Conservation (phyloP, 495 filamentous ascomycete species). For the Trichoderma virens region DNA sequence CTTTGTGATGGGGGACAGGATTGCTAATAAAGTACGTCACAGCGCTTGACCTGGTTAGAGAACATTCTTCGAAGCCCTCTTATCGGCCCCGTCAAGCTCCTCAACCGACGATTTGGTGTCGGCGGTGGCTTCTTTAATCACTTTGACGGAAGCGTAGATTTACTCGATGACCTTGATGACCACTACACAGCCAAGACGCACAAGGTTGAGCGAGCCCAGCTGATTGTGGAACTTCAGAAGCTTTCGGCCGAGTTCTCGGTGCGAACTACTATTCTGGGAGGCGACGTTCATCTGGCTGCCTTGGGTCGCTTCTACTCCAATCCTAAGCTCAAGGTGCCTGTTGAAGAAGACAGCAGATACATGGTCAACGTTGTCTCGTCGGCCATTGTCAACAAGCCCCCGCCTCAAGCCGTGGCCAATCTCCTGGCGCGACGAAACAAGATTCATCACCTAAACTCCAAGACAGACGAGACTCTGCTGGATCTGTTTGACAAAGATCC, state of each 20-base stretch:
- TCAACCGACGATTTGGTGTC: slow-evolving; percentile 86
- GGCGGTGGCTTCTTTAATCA: slow-evolving; percentile 81
- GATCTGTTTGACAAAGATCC: slow-evolving; percentile 80
- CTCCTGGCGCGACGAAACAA: slow-evolving; percentile 80
- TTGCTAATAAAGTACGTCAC: slow-evolving; percentile 6
- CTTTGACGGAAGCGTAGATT: slow-evolving; percentile 84
- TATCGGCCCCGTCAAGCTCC: slow-evolving; percentile 74
- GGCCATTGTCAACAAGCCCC: slow-evolving; percentile 89
- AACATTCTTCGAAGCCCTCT: slow-evolving; percentile 80
- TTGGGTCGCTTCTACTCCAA: slow-evolving; percentile 93
- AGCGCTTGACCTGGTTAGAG: slow-evolving; percentile 84
- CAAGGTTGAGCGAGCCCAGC: slow-evolving; percentile 72
- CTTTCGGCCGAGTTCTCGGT: slow-evolving; percentile 63
- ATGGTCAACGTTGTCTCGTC: slow-evolving; percentile 87
- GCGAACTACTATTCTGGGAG: slow-evolving; percentile 79
- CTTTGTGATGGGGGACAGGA: not conserved
- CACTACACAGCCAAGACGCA: slow-evolving; percentile 91
- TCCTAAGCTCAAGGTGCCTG: slow-evolving; percentile 63
- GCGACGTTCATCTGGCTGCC: slow-evolving; percentile 95
- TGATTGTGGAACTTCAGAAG: slow-evolving; percentile 67
- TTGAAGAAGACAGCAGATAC: slow-evolving; percentile 85
- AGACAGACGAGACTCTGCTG: slow-evolving; percentile 85
- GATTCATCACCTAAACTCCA: slow-evolving; percentile 77
- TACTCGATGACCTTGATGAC: slow-evolving; percentile 89
- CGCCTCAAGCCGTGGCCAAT: slow-evolving; percentile 79